These are phyloP conservation scores for Rhodotorula glutinis DNA, from an alignment of 1,284 basidiomycete species.

Conservation along the genomic window DNA sequence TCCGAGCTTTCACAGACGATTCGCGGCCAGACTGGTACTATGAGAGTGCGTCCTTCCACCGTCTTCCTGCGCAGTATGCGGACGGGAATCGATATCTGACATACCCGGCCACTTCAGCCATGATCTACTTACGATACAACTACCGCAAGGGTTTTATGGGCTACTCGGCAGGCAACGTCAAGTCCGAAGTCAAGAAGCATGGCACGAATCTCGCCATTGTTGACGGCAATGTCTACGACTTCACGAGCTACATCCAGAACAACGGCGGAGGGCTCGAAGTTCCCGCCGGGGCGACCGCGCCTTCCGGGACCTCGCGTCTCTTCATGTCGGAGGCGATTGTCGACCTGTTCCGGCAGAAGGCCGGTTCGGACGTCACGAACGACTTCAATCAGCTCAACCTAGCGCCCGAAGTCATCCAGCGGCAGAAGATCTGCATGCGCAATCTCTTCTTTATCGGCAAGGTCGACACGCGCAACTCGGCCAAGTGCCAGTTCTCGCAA, in stretches of 20 bases:
- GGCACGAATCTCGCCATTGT: slow-evolving; percentile 65
- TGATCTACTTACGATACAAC: slow-evolving; percentile 70
- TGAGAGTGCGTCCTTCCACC: slow-evolving; percentile 54
- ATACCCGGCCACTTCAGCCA: slow-evolving; percentile 35
- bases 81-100: too few relatives aligned
- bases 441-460: slow-evolving; percentile 90
- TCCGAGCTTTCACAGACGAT: slow-evolving; percentile 81
- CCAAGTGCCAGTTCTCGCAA: slow-evolving; percentile 84
- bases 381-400: slow-evolving; percentile 65
- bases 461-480: slow-evolving; percentile 85
- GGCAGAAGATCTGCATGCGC: slow-evolving; percentile 82
- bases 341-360: slow-evolving; percentile 74
- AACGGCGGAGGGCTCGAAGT: slow-evolving; percentile 53
- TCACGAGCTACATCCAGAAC: slow-evolving; percentile 70
- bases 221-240: slow-evolving; percentile 79
- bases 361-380: slow-evolving; percentile 73
- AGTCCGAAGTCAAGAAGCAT: slow-evolving; percentile 59
- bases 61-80: background rate
- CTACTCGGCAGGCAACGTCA: slow-evolving; percentile 74
- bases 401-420: slow-evolving; percentile 62
- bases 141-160: slow-evolving; percentile 86
- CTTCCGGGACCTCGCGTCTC: slow-evolving; percentile 56
- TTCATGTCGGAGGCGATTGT: slow-evolving; percentile 78
- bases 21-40: slow-evolving; percentile 97
- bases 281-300: slow-evolving; percentile 63